Conservation (phyloP, 192 early-diverging fungal species). For the Coemansia sp. region DNA sequence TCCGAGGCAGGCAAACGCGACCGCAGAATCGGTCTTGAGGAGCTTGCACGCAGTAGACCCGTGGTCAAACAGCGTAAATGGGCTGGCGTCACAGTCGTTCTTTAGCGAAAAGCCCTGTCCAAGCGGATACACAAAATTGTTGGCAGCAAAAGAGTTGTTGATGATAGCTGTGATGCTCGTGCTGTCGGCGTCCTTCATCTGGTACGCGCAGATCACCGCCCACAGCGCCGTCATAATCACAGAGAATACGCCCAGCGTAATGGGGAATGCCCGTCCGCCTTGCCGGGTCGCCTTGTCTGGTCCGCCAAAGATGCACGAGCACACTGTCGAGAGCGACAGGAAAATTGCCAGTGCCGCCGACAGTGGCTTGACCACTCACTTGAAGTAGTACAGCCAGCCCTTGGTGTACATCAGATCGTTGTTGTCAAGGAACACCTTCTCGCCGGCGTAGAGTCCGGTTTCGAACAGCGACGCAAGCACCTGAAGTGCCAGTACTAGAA, state of each 20-base stretch:
- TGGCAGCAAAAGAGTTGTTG: conserved; percentile 17
- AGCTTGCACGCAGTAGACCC: conserved; percentile 44
- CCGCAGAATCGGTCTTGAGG: conserved; percentile 43
- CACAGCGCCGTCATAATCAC: conserved; percentile 47
- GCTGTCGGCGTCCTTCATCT: conserved; percentile 32
- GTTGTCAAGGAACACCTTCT: conserved; percentile 46
- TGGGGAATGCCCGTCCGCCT: conserved; percentile 31
- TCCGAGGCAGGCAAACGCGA: conserved; percentile 42
- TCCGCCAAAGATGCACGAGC: conserved; percentile 53
- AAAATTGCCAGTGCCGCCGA: conserved; percentile 38
- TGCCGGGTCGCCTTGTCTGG: neutral
- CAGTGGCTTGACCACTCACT: conserved; percentile 54
- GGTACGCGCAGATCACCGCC: conserved; percentile 49
- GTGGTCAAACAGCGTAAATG: conserved; percentile 38
- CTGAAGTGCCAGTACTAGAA: conserved; percentile 36
- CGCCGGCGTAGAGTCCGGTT: conserved; percentile 49
- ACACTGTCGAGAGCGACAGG: conserved; percentile 36
- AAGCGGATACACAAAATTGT: conserved; percentile 43
- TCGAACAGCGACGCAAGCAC: conserved; percentile 41
- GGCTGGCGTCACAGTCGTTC: conserved; percentile 43
- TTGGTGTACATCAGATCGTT: conserved; percentile 47
- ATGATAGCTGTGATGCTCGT: conserved; percentile 22
- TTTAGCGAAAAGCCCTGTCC: conserved; percentile 52
- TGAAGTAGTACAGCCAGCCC: conserved; percentile 56
- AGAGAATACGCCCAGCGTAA: conserved; percentile 38